phyloP scores from a whole-genome alignment of 2,329 filamentous ascomycete species.

The Fusarium liriodendri region DNA sequence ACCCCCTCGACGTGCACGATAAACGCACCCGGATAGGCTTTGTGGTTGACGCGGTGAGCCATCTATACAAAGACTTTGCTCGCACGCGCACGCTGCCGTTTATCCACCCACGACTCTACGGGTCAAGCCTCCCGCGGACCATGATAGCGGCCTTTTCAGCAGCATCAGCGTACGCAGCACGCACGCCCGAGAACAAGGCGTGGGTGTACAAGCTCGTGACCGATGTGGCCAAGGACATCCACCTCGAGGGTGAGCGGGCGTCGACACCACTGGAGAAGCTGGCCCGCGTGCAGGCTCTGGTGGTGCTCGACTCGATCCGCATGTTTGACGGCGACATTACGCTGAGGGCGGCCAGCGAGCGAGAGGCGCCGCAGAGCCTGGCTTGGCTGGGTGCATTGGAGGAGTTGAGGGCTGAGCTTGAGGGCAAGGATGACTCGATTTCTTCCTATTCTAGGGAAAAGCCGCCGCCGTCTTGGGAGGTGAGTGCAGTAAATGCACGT shows the following conservation, averaged over 20 bases:
- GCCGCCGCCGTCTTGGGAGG: conserved; percentile 57
- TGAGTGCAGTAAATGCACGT: conserved; percentile 24
- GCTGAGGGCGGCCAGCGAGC: conserved; percentile 54
- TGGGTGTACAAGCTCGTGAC: conserved; percentile 54
- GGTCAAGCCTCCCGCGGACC: conserved; percentile 51
- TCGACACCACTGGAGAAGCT: conserved; percentile 52
- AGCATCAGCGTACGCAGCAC: conserved; percentile 52
- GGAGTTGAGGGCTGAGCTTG: conserved; percentile 49
- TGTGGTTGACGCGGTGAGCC: conserved; percentile 47
- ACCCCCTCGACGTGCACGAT: conserved; percentile 51
- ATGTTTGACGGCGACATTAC: conserved; percentile 58
- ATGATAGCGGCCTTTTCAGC: conserved; percentile 55
- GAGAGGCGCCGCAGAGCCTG: conserved; percentile 50
- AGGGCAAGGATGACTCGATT: conserved; percentile 38
- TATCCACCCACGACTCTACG: conserved; percentile 57
- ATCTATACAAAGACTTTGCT: conserved; percentile 50
- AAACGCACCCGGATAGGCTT: conserved; percentile 50
- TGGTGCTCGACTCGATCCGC: conserved; percentile 55
- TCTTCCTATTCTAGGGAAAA: conserved; percentile 42
- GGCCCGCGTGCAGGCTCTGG: conserved; percentile 56
- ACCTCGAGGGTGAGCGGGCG: conserved; percentile 48
- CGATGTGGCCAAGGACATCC: conserved; percentile 52
- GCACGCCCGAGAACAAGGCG: conserved; percentile 51
- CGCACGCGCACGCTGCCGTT: conserved; percentile 53
- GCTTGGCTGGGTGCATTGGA: conserved; percentile 52